phyloP scores from a whole-genome alignment of 495 filamentous ascomycete species.

The Poronia punctata region DNA sequence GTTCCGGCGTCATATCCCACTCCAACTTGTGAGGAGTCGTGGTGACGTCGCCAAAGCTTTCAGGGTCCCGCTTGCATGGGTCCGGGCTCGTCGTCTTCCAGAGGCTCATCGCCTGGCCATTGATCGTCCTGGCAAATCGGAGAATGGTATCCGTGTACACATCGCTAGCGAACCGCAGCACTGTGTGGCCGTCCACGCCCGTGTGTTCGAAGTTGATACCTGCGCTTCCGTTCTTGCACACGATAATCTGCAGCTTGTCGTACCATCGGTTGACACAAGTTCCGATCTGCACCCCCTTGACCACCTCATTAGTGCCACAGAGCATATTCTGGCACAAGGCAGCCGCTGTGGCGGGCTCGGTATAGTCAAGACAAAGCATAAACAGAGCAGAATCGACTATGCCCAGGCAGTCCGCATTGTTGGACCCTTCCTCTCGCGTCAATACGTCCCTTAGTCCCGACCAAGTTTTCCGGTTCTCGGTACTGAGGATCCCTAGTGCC shows the following conservation, averaged over 20 bases:
- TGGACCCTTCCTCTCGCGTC: conserved; percentile 76
- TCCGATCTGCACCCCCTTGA: conserved; percentile 89
- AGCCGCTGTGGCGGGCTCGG: conserved; percentile 69
- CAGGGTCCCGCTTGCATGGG: conserved; percentile 87
- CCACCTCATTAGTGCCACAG: conserved; percentile 85
- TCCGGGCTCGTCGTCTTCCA: conserved; percentile 91
- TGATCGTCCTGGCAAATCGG: conserved; percentile 91
- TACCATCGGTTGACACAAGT: conserved; percentile 99
- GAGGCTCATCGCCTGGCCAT: conserved; percentile 82
- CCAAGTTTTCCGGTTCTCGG: conserved; percentile 95
- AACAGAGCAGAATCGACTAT: conserved; percentile 95
- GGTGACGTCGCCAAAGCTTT: conserved; percentile 88
- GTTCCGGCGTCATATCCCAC: conserved; percentile 94
- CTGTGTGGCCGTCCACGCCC: conserved; percentile 95
- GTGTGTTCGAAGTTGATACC: conserved; percentile 99
- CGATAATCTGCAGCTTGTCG: conserved; percentile 97
- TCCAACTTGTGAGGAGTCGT: conserved; percentile 94
- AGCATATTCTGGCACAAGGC: conserved; percentile 97
- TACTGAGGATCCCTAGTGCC: conserved; percentile 87
- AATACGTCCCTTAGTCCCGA: conserved; percentile 85
- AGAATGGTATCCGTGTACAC: conserved; percentile 98
- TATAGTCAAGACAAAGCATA: conserved; percentile 85
- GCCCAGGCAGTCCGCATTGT: conserved; percentile 88
- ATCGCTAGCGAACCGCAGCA: conserved; percentile 91
- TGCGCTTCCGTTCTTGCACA: conserved; percentile 96